A percentile compares a stretch with the other conserved stretches of the same genome.
These are phyloP conservation scores for Monosporascus sp. DNA, from an alignment of 2,329 filamentous ascomycete species.

Conservation along the genomic window DNA sequence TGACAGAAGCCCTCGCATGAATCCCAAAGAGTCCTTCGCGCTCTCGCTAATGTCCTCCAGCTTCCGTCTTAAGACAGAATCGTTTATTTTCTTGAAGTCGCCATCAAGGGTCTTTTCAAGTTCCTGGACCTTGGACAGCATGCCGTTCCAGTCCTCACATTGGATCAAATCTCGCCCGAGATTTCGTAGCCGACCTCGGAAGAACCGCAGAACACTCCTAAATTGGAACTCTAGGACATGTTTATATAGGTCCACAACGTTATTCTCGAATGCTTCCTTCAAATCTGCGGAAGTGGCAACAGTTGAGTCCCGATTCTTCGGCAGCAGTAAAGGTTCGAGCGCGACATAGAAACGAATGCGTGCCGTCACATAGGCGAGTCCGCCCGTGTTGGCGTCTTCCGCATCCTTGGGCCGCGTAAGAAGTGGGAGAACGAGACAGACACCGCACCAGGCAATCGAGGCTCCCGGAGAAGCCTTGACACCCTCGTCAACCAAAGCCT, in stretches of 20 bases:
- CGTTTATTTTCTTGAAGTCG: neutral
- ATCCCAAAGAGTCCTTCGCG: neutral
- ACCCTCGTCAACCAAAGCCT: constrained; percentile 20
- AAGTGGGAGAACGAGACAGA: constrained; percentile 30
- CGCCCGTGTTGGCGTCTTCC: constrained; percentile 24
- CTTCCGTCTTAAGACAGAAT: neutral
- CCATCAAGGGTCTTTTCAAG: neutral
- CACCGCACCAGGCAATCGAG: constrained; percentile 28
- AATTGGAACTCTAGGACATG: constrained; percentile 31
- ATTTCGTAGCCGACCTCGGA: constrained; percentile 7
- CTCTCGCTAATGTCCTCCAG: neutral
- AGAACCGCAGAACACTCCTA: constrained; percentile 27
- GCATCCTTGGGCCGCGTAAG: constrained; percentile 24
- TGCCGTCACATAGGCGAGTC: constrained; percentile 28
- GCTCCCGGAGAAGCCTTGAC: constrained; percentile 25
- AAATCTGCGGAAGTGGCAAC: neutral
- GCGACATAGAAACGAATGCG: constrained; percentile 27
- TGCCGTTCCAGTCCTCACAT: constrained; percentile 14
- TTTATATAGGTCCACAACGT: constrained; percentile 24
- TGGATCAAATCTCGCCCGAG: constrained; percentile 10
- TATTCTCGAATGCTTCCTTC: constrained; percentile 7
- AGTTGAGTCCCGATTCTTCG: neutral
- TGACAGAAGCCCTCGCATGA: too few species aligned
- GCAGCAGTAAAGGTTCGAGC: constrained; percentile 22
- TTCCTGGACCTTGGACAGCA: constrained; percentile 5